A percentile compares a stretch with the other conserved stretches of the same genome.
These are phyloP conservation scores for Barnettozyma sp. DNA, from an alignment of 805 yeast genomes.

Conservation along the genomic window DNA sequence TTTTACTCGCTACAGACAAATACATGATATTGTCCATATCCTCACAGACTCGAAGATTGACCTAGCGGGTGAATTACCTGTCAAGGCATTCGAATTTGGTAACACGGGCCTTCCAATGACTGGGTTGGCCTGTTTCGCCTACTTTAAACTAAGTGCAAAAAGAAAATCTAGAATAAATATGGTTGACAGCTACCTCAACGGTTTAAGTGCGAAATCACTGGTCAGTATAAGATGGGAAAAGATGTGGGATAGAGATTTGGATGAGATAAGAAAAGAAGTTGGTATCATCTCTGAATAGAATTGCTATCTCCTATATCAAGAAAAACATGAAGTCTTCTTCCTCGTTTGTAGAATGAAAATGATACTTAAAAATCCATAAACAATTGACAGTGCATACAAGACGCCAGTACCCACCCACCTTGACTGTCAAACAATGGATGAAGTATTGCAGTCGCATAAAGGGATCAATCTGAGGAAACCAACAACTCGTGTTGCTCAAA, in stretches of 20 bases:
- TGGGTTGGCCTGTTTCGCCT: conserved; percentile 83
- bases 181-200: conserved; percentile 64
- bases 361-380: too few relatives aligned
- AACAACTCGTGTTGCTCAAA: conserved; percentile 52
- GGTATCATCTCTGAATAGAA: conserved; percentile 53
- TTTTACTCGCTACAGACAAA: conserved; percentile 91
- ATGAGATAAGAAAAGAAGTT: conserved; percentile 62
- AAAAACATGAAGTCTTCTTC: too few relatives aligned
- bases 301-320: too few relatives aligned
- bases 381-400: too few relatives aligned
- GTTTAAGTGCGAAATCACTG: conserved; percentile 65
- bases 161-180: conserved; percentile 52
- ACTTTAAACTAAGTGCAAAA: conserved; percentile 57
- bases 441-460: conserved; percentile 3
- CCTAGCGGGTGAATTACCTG: conserved; percentile 94
- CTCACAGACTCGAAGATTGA: conserved; percentile 84
- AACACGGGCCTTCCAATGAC: conserved; percentile 95
- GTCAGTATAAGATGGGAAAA: conserved; percentile 93
- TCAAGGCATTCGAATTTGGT: conserved; percentile 86
- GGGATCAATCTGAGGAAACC: conserved; percentile 22
- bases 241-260: conserved; percentile 60
- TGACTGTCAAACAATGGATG: conserved; percentile 4
- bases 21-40: conserved; percentile 95
- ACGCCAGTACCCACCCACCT: too few relatives aligned
- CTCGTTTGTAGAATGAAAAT: too few relatives aligned